A percentile compares a stretch with the other conserved stretches of the same genome.
These are phyloP conservation scores for Ramaria rubella DNA, from an alignment of 768 basidiomycete genomes.

Conservation along the genomic window DNA sequence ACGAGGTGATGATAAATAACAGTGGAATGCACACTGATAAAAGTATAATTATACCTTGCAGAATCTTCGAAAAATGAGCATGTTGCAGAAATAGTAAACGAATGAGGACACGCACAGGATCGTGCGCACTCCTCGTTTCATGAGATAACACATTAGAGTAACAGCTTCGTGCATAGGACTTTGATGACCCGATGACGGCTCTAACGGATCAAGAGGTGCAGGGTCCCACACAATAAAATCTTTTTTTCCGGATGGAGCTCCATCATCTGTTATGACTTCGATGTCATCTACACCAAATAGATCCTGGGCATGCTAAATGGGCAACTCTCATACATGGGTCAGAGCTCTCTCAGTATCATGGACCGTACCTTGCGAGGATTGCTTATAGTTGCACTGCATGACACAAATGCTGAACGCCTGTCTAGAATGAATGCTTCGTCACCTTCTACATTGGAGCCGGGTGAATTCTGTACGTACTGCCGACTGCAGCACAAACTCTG, in stretches of 20 bases:
- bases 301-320: conserved; percentile 55
- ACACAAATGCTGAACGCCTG: conserved; percentile 54
- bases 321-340: not conserved
- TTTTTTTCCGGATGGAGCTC: conserved; percentile 74
- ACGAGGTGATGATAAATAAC: not conserved
- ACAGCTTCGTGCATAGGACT: conserved; percentile 66
- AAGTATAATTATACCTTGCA: not conserved
- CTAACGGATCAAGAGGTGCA: conserved; percentile 46
- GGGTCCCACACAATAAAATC: conserved; percentile 79
- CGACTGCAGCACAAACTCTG: conserved; percentile 66
- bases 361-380: conserved; percentile 43
- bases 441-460: not conserved
- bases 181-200: conserved; percentile 46
- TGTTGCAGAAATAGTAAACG: not conserved
- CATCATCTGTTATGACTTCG: conserved; percentile 67
- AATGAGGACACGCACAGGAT: conserved; percentile 47
- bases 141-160: conserved; percentile 66
- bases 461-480: conserved; percentile 45
- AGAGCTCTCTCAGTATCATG: not conserved
- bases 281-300: conserved; percentile 68
- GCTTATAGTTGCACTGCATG: conserved; percentile 83
- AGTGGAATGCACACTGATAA: not conserved
- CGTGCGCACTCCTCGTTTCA: conserved; percentile 72
- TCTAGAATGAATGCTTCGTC: conserved; percentile 36
- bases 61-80: not conserved